Evolutionary conservation across 1,139 yeast species (phyloP), one percentile per base, ranked within the genome.

Genomic region (Zygotorulaspora mrakii): DNA sequence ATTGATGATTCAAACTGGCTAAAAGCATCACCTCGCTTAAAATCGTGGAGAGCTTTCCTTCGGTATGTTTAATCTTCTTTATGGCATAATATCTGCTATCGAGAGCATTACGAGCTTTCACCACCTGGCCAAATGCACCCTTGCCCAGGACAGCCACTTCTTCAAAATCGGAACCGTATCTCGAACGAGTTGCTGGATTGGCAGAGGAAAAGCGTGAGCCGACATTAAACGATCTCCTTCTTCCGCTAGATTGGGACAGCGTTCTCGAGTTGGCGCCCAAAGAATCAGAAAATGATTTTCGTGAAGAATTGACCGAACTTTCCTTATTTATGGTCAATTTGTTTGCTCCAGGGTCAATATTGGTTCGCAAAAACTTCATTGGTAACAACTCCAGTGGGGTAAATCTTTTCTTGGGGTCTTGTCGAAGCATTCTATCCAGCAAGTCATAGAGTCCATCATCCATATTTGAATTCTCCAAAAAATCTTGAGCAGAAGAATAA

Each of bases 101-200:
- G 49, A 91, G 74, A 47, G 89, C 76, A 61, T 88, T 89, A 46
- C 98, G 71, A 0, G 94, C 98, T 56, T 89, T 89, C 12, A 91
- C 96, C 9, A 94, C 99, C 59, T 89, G 96, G 6, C 98, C 99
- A 66, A 83, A 94, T 0, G 95, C 98, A 23, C 99, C 99, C 54
- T 82, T 79, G 2, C 99, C 98, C n/a, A 94, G 65, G 17, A 79
- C 76, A 0, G 94, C 94, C 32, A 88, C 83, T 59, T 91, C 98
- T 62, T 91, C 98, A 62, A 94, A 94, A 59, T 94, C 98, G 42
- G 77, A 76, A 1, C 76, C 76, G 58, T 82, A 82, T 43, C 91
- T 68, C 0, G 89, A 82, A 37, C 65, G 29, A 32, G 57, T 42
- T 7, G 52, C 47, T 2, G 59, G 50, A 11, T 58, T 58, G 2